A percentile compares a stretch with the other conserved stretches of the same genome.
These are phyloP conservation scores for Ustilago curta DNA, from an alignment of 1,284 basidiomycete species.

Conservation along the genomic window DNA sequence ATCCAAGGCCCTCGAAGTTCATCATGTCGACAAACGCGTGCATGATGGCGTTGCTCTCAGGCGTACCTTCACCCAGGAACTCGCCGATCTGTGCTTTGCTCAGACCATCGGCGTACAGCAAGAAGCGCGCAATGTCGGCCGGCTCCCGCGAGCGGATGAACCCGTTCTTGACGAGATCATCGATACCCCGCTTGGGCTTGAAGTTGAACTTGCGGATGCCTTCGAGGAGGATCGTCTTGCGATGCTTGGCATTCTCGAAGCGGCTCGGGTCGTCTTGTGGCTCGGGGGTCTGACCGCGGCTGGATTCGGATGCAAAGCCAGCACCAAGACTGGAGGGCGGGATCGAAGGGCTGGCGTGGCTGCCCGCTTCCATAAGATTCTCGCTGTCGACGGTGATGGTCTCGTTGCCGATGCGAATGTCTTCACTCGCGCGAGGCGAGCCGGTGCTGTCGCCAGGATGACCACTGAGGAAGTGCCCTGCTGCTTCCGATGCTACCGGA, in stretches of 20 bases:
- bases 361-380: slow-evolving; percentile 48
- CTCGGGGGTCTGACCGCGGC: slow-evolving; percentile 34
- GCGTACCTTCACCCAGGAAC: slow-evolving; percentile 79
- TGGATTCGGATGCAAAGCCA: slow-evolving; percentile 20
- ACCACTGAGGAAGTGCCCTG: slow-evolving; percentile 14
- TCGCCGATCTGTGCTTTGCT: slow-evolving; percentile 97
- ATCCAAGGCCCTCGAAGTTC: slow-evolving; percentile 64
- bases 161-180: slow-evolving; percentile 87
- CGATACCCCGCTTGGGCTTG: slow-evolving; percentile 88
- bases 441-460: slow-evolving; percentile 23
- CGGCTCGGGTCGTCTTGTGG: slow-evolving; percentile 84
- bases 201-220: slow-evolving; percentile 98
- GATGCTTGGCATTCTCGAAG: slow-evolving; percentile 96
- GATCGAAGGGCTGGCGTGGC: slow-evolving; percentile 20
- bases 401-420: slow-evolving; percentile 56
- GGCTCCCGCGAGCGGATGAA: slow-evolving; percentile 85
- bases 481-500: slow-evolving; percentile 22
- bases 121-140: slow-evolving; percentile 85
- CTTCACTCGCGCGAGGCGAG: slow-evolving; percentile 53
- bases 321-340: slow-evolving; percentile 14
- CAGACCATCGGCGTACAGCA: slow-evolving; percentile 89
- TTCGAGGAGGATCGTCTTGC: slow-evolving; percentile 93
- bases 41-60: slow-evolving; percentile 69
- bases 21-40: slow-evolving; percentile 69
- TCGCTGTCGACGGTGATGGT: slow-evolving; percentile 44